Evolutionary conservation across 495 filamentous ascomycete genomes (phyloP), one percentile per base, ranked within the genome.

Genomic region (Penicillium angulare): DNA sequence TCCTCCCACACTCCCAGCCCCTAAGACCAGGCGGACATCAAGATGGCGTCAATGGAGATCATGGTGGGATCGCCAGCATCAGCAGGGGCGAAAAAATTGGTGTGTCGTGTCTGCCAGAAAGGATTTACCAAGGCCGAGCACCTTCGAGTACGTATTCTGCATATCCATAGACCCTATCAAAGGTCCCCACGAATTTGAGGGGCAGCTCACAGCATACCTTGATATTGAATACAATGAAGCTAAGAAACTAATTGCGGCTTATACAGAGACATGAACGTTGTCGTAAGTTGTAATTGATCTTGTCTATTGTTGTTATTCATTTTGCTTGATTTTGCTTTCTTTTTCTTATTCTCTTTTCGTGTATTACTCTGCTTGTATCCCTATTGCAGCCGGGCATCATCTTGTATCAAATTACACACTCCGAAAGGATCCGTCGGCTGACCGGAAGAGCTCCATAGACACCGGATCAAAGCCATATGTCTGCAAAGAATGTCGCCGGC

Each of bases 181-280:
- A n/a, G n/a, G n/a, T 43, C 54, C 49, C 57, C 47, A 60, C 53
- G 48, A 60, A 18, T 48, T 47, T 48, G 34, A 44, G 59, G 51
- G 50, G 47, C 42, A 44, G 34, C 42, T 53, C 21, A 26, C 27
- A 16, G 12, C 15, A 40, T 49, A 43, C 8, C n/a, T n/a, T n/a
- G n/a, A n/a, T n/a, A 32, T 9, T 35, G 13, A 9, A 33, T 40
- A 22, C 36, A 16, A 31, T 17, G 15, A 43, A 20, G 18, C 35
- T 23, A 15, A 36, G 29, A 43, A 26, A 47, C 61, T 68, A 62
- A 68, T 34, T 5, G 33, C 33, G n/a, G 38, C 33, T 42, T 34
- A 21, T 16, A 57, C 58, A 76, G 72, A 75, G 73, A 66, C 73
- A 77, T 60, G 72, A 77, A 55, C 72, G 71, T 22, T 74, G 71